Evolutionary conservation across 371 early-diverging fungal genomes (phyloP).

Genomic region (Zychaea mexicana): DNA sequence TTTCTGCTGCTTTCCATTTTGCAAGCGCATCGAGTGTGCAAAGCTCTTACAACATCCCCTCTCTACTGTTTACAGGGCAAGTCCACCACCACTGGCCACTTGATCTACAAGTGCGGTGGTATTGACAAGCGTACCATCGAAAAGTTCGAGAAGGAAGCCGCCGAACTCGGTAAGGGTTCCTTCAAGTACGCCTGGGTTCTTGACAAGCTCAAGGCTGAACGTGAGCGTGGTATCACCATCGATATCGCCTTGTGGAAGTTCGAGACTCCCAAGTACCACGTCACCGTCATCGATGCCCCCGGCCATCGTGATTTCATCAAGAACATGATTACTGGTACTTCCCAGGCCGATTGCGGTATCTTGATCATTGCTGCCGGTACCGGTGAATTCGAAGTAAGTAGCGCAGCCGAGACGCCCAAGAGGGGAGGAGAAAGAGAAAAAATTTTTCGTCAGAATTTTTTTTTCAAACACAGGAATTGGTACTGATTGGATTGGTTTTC

Average conservation of each 20-base stretch:
- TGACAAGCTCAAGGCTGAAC: constrained; percentile 97
- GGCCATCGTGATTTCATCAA: constrained; percentile 99
- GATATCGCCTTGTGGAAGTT: constrained; percentile 98
- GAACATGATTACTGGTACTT: constrained; percentile 99
- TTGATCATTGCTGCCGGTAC: constrained; percentile 93
- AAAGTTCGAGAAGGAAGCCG: constrained; percentile 99
- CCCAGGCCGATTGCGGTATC: constrained; percentile 94
- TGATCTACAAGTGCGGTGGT: constrained; percentile 99
- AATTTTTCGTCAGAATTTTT: not conserved
- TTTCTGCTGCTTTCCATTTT: constrained; percentile 26
- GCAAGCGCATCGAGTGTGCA: too few relatives aligned
- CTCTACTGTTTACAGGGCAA: constrained; percentile 48
- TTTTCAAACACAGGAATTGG: not conserved
- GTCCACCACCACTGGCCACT: constrained; percentile 82
- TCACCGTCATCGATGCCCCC: constrained; percentile 98
- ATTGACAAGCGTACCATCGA: constrained; percentile 99
- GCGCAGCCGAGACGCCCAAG: too few relatives aligned
- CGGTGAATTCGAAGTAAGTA: constrained; percentile 91
- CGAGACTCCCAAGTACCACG: constrained; percentile 95
- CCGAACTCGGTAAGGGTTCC: constrained; percentile 98
- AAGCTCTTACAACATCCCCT: not conserved
- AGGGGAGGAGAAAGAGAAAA: not conserved
- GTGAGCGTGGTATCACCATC: constrained; percentile 98
- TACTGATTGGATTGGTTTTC: not conserved
- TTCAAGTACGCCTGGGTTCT: constrained; percentile 98